Evolutionary conservation across 169 alveolate species (phyloP).

Genomic region (Plasmodium chabaudi): DNA sequence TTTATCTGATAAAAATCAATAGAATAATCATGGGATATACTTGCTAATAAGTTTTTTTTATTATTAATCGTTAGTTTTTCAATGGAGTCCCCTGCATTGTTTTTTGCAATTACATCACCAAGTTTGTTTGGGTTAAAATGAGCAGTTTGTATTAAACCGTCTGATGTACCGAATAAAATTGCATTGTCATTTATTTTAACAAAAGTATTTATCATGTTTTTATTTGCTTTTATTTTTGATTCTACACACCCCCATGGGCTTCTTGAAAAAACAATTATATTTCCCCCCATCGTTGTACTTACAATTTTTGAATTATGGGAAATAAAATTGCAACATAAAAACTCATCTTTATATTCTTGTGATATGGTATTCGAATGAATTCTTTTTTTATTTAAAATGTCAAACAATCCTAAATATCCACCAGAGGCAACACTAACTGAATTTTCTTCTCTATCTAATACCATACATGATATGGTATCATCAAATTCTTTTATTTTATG

Average conservation of each 20-base stretch:
- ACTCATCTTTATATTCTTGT: conserved; percentile 58
- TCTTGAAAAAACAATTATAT: conserved; percentile 45
- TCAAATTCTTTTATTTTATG: conserved; percentile 56
- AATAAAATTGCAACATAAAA: conserved; percentile 23
- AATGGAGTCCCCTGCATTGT: conserved; percentile 12
- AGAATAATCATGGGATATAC: conserved; percentile 42
- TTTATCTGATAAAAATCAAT: conserved; percentile 45
- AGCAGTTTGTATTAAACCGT: conserved; percentile 43
- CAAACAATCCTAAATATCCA: conserved; percentile 45
- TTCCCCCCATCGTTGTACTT: conserved; percentile 50
- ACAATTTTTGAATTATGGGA: conserved; percentile 45
- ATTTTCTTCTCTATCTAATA: conserved; percentile 26
- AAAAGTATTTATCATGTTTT: conserved; percentile 51
- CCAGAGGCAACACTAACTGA: conserved; percentile 40
- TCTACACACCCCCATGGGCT: conserved; percentile 54
- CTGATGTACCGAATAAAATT: conserved; percentile 56
- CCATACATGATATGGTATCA: conserved; percentile 63
- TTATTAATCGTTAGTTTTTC: conserved; percentile 61
- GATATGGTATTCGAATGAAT: conserved; percentile 41
- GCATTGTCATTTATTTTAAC: conserved; percentile 53
- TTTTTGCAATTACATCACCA: conserved; percentile 42
- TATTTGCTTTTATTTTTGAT: conserved; percentile 51
- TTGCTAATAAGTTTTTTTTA: conserved; percentile 46
- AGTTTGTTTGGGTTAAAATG: conserved; percentile 39
- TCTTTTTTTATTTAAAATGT: conserved; percentile 51